Percentiles rank a stretch among this genome's conserved stretches.
Conservation (phyloP, 257 asterid species). For the Solanum clarkiae region DNA sequence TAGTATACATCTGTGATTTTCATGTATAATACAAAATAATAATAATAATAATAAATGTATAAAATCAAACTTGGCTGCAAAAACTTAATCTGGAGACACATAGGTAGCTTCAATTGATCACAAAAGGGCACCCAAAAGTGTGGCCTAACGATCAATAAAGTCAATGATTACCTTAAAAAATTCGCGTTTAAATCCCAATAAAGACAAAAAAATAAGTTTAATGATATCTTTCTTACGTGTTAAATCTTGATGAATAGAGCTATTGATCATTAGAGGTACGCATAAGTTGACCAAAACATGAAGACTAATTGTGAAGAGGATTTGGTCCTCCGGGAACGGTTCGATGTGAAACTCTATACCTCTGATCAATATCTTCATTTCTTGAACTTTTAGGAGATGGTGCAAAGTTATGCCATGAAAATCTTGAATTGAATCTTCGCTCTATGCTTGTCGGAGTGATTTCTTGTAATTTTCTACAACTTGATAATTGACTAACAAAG, state of each 20-base stretch:
- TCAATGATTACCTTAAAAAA: not conserved
- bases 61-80: not conserved
- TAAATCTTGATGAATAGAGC: not conserved
- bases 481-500: not conserved
- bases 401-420: slow-evolving; percentile 13
- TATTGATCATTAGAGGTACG: accelerated
- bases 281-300: accelerated
- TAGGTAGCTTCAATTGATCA: not conserved
- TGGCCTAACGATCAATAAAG: not conserved
- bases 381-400: slow-evolving; percentile 17
- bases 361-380: not conserved
- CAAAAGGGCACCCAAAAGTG: not conserved
- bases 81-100: not conserved
- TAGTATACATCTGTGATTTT: not conserved
- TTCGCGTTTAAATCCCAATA: accelerated
- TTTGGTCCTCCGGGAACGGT: slow-evolving; percentile 53
- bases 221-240: not conserved
- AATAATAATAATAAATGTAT: not conserved
- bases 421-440: slow-evolving; percentile 5
- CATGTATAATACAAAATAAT: not conserved
- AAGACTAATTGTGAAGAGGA: slow-evolving; percentile 46
- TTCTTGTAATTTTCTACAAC: not conserved
- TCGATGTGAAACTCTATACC: slow-evolving; percentile 16
- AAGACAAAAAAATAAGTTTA: not conserved
- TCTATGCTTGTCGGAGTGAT: not conserved